Percentiles rank a stretch among this genome's conserved stretches.
phyloP scores from a whole-genome alignment of 2,329 filamentous ascomycete species.

The Ceratocystis colombiana region DNA sequence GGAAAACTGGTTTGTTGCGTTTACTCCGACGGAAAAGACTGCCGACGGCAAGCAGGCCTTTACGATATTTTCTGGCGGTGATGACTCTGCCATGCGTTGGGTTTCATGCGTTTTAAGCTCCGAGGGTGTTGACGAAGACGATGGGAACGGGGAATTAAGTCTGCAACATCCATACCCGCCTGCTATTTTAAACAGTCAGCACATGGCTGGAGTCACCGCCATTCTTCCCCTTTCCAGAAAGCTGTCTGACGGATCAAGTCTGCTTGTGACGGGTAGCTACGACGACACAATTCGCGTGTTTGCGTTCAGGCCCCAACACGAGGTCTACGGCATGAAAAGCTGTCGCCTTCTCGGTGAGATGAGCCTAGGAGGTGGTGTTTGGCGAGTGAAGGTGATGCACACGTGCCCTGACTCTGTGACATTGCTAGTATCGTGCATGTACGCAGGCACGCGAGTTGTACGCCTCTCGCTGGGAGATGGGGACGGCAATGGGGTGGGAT shows the following conservation, averaged over 20 bases:
- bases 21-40: constrained; percentile 36
- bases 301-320: constrained; percentile 37
- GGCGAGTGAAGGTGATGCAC: constrained; percentile 61
- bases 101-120: constrained; percentile 31
- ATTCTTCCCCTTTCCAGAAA: constrained; percentile 58
- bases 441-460: constrained; percentile 67
- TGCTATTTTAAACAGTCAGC: constrained; percentile 38
- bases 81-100: constrained; percentile 56
- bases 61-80: constrained; percentile 59
- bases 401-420: constrained; percentile 30
- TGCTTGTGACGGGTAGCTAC: constrained; percentile 81
- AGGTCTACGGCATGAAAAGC: constrained; percentile 36
- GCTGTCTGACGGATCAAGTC: constrained; percentile 37
- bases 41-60: constrained; percentile 28
- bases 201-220: constrained; percentile 77
- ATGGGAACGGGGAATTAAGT: constrained; percentile 17
- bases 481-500: constrained; percentile 42
- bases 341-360: constrained; percentile 50
- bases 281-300: constrained; percentile 72
- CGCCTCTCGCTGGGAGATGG: constrained; percentile 34
- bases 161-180: constrained; percentile 29
- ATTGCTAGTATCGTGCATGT: constrained; percentile 87
- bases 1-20: constrained; percentile 65
- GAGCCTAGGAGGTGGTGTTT: constrained; percentile 71
- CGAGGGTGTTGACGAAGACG: constrained; percentile 25